These are phyloP conservation scores for Tetrapisispora namnaoensis DNA, from an alignment of 805 yeast species.

Conservation along the genomic window DNA sequence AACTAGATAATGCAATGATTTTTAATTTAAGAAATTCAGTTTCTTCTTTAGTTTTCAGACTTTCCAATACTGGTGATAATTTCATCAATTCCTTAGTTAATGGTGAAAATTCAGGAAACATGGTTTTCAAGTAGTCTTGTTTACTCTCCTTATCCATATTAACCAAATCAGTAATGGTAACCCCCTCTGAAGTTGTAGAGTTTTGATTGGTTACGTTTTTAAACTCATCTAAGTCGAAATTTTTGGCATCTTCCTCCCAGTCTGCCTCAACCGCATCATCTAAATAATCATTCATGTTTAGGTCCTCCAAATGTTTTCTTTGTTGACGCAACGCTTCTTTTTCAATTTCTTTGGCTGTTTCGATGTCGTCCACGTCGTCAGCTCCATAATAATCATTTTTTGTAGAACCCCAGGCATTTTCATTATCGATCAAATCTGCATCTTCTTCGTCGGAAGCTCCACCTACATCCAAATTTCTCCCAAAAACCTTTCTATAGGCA, in stretches of 20 bases:
- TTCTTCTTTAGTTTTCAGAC: constrained; percentile 24
- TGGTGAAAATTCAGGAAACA: constrained; percentile 80
- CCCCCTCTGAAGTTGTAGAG: constrained; percentile 13
- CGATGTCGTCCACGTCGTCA: constrained; percentile 50
- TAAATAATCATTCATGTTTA: constrained; percentile 63
- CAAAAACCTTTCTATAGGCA: constrained; percentile 33
- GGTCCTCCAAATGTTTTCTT: constrained; percentile 64
- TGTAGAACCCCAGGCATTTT: constrained; percentile 40
- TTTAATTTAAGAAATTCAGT: constrained; percentile 41
- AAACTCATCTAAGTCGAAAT: constrained; percentile 35
- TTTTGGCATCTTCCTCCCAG: constrained; percentile 56
- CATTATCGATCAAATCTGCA: constrained; percentile 29
- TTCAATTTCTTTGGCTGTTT: constrained; percentile 66
- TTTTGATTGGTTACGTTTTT: constrained; percentile 24
- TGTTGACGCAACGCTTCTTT: constrained; percentile 84
- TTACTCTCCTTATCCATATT: constrained; percentile 46
- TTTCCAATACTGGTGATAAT: constrained; percentile 35
- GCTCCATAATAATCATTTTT: constrained; percentile 44
- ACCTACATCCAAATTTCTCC: constrained; percentile 22
- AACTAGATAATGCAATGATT: constrained; percentile 62
- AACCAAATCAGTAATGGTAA: constrained; percentile 36
- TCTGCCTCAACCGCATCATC: constrained; percentile 67
- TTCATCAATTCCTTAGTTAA: constrained; percentile 49
- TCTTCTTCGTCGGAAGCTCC: constrained; percentile 23
- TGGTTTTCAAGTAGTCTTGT: constrained; percentile 42